Evolutionary conservation across 495 filamentous ascomycete genomes (phyloP), one percentile per base, ranked within the genome.

Genomic region (Tetracladium setigerum): DNA sequence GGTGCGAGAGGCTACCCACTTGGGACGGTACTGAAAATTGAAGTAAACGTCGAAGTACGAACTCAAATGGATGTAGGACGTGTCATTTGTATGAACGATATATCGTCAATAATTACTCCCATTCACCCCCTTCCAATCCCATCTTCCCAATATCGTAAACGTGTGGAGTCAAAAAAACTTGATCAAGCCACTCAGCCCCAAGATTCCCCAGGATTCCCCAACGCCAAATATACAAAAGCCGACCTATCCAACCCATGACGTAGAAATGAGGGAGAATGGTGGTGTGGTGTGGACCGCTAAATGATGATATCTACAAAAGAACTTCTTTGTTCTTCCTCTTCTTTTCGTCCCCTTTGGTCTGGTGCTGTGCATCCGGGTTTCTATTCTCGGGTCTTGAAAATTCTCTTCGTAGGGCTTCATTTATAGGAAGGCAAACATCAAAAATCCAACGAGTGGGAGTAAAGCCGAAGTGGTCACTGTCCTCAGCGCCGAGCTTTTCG

Each of bases 371-470:
- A 27, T 27, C 22, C 22, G 22, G 22, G 7, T 27, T 27, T 27
- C 22, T 27, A 27, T 27, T 27, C 22, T 27, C 22, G 22, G 22
- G 32, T 36, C 31, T 36, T 36, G 5, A n/a, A n/a, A n/a, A 33
- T 15, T 35, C 4, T 33, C 17, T 22, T 44, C 32, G 9, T 10
- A 13, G 12, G 19, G 10, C 34, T 32, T 12, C 12, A 30, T 37
- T 30, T 38, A 52, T 41, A 52, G 36, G 13, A 53, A 22, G 30
- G 50, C 38, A 19, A 38, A 53, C 48, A 46, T 34, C 2, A 44
- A 12, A 10, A 52, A 16, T 18, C 16, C 32, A 2, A 16, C 46
- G 6, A 59, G 19, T 1, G 49, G 41, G 40, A 53, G 19, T 34
- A 55, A 39, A 14, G 51, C 30, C 5, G 38, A 31, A 10, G 38